Evolutionary conservation across 768 basidiomycete species (phyloP), one percentile per base, ranked within the genome.

Genomic region (Paxillus ammoniavirescens): DNA sequence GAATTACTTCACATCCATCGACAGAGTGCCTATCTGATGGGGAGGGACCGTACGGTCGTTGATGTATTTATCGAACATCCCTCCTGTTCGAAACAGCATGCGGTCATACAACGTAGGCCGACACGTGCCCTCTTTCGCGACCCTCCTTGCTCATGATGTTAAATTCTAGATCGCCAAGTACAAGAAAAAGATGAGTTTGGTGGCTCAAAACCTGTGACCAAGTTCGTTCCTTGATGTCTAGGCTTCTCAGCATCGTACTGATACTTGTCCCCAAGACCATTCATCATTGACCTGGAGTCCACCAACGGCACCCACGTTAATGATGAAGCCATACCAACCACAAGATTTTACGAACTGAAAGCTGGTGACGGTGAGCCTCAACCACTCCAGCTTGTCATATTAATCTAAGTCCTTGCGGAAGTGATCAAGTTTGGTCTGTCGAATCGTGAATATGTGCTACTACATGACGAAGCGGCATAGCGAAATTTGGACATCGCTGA

Each of bases 21-120:
- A 42, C 97, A 98, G 71, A 97, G 93, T 56, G 92, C 91, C 55
- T 99, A 98, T 68, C 81, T 98, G 7, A 78, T 97, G 53, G 97
- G 97, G 2, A 77, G 97, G 61, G 97, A 99, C 64, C 83, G 83
- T 26, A 75, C 89, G 18, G 93, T 97, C 28, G 80, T 87, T 58
- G 89, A 91, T 60, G 93, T 99, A 57, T 79, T 89, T 14, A 75
- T 98, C 40, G 93, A 97, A 54, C 97, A 99, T 66, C 96, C 96
- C 2, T 98, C 96, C 6, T 93, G 93, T 59, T 98, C 97, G 0
- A 99, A 99, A 66, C 97, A 99, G 66, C 97, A 99, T 65, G 94
- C 97, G 14, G 97, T 87, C 3, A 89, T 99, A 31, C 97, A 99
- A 73, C 93, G 89, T 89, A 65, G 26, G 85, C 68, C 28, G 8